A percentile compares a stretch with the other conserved stretches of the same genome.
Conservation (phyloP, 208 protist genomes). For the Borovskyia barvae region DNA sequence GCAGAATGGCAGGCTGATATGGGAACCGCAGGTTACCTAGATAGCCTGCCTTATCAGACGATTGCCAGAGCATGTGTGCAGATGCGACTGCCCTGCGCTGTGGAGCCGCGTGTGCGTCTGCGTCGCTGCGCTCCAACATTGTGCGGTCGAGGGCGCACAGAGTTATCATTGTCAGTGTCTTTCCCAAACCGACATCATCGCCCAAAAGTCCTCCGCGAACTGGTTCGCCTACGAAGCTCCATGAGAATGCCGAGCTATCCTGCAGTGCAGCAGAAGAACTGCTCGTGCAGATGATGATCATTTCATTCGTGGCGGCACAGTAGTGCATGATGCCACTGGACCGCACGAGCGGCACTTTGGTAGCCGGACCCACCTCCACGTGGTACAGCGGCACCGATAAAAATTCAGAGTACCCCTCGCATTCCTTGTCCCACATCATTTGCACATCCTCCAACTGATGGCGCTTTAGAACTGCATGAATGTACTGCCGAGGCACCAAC, state of each 20-base stretch:
- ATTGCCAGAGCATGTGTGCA: no score
- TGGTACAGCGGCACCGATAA: constrained; percentile 29
- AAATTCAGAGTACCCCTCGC: constrained; percentile 23
- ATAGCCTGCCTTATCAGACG: no score
- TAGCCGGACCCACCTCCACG: neutral
- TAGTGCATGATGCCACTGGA: constrained; percentile 28
- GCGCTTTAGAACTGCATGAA: constrained; percentile 32
- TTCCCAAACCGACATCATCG: constrained; percentile 72
- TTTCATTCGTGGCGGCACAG: constrained; percentile 23
- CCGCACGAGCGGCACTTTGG: neutral
- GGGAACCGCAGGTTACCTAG: neutral
- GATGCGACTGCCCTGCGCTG: no score
- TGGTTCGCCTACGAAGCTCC: neutral
- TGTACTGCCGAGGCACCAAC: constrained; percentile 22
- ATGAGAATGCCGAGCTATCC: neutral
- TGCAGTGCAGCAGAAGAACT: neutral
- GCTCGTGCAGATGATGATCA: neutral
- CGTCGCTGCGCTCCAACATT: constrained; percentile 1
- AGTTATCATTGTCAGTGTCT: constrained; percentile 57
- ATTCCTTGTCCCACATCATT: constrained; percentile 38
- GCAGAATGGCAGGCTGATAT: constrained; percentile 8
- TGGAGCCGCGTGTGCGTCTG: neutral
- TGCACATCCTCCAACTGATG: constrained; percentile 51
- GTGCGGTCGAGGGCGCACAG: constrained; percentile 35
- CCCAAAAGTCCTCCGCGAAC: constrained; percentile 48